A percentile compares a stretch with the other conserved stretches of the same genome.
phyloP scores from a whole-genome alignment of 2,329 filamentous ascomycete species.

The Penicillium sp. region DNA sequence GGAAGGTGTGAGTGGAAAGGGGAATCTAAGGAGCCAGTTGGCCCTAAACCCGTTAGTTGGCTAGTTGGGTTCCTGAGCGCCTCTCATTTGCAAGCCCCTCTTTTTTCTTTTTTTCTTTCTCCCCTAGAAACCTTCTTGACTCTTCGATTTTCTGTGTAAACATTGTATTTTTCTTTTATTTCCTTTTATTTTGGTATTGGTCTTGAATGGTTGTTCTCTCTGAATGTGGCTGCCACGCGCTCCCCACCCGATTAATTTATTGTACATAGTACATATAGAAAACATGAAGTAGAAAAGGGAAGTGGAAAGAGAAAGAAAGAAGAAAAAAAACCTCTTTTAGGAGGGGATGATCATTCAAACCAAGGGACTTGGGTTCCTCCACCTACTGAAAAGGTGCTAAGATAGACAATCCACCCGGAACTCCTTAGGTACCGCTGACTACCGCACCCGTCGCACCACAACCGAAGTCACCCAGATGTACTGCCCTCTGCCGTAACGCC shows the following conservation, averaged over 20 bases:
- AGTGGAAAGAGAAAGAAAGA: neutral
- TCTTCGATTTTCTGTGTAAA: neutral
- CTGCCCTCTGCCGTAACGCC: constrained; percentile 12
- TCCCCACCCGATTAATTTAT: neutral
- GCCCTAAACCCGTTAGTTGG: constrained; percentile 12
- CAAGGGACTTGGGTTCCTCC: constrained; percentile 19
- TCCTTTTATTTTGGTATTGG: neutral
- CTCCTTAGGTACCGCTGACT: constrained; percentile 3
- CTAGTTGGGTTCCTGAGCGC: constrained; percentile 10
- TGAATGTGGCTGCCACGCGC: constrained; percentile 17
- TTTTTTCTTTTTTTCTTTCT: neutral
- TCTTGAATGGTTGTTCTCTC: neutral
- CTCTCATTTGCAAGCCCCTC: constrained; percentile 8
- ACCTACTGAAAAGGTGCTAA: constrained; percentile 23
- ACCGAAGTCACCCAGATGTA: constrained; percentile 6
- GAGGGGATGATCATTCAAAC: constrained; percentile 17
- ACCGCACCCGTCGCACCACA: constrained; percentile 3
- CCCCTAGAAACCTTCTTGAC: neutral
- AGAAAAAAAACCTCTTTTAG: neutral
- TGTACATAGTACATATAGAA: too few relatives aligned
- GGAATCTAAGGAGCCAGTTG: constrained; percentile 8
- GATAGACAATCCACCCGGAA: constrained; percentile 17
- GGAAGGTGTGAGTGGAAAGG: constrained; percentile 6
- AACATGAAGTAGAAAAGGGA: neutral
- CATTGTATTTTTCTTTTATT: neutral